Conservation (phyloP, 306 rosid genomes). For the Potentilla sterilis region DNA sequence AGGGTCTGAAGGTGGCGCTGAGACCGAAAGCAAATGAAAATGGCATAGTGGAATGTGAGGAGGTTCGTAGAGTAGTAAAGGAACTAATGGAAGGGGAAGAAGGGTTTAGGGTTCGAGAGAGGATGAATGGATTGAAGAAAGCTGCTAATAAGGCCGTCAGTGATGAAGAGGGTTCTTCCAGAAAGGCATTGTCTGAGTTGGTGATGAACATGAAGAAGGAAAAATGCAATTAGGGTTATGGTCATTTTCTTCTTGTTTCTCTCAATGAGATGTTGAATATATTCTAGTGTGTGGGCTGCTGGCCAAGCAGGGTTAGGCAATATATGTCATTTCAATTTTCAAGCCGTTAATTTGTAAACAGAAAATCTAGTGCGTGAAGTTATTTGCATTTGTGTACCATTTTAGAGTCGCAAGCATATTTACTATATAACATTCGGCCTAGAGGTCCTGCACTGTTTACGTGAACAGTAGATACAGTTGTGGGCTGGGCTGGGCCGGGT, state of each 20-base stretch:
- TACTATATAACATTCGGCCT: too few species aligned
- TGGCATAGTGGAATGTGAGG: slow-evolving; percentile 44
- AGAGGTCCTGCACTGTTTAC: too few species aligned
- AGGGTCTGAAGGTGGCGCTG: slow-evolving; percentile 43
- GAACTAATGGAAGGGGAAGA: slow-evolving; percentile 62
- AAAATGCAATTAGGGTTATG: neutral
- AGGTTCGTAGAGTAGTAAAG: slow-evolving; percentile 45
- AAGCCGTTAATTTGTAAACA: neutral
- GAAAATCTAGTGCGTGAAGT: neutral
- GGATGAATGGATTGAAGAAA: slow-evolving; percentile 45
- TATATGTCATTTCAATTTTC: too few species aligned
- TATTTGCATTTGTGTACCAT: neutral
- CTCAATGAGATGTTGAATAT: neutral
- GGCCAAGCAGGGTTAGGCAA: neutral
- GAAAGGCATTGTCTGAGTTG: slow-evolving; percentile 32
- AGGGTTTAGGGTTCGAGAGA: slow-evolving; percentile 50
- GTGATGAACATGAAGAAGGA: slow-evolving; percentile 41
- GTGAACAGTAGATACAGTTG: too few species aligned
- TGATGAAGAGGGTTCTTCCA: slow-evolving; percentile 47
- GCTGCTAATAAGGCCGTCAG: slow-evolving; percentile 34
- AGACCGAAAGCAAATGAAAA: slow-evolving; percentile 28
- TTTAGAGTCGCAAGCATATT: neutral
- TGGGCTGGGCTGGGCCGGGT: too few species aligned
- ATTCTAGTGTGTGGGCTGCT: neutral
- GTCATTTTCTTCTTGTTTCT: neutral